Evolutionary conservation across 331 rosid species (phyloP).

Genomic region (Prunus yedoensis): DNA sequence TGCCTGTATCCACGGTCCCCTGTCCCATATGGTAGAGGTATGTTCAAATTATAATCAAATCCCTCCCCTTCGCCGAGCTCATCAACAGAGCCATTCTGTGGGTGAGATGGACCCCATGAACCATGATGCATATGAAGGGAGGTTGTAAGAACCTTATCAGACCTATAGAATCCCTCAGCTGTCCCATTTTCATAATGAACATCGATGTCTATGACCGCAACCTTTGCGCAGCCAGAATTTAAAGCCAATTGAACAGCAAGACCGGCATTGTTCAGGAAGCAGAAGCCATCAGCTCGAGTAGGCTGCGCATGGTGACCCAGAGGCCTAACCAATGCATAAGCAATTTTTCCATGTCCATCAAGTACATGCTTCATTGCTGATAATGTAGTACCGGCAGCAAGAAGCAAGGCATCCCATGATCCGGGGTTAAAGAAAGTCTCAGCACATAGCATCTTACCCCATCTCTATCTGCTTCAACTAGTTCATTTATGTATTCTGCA

Average conservation of each 20-base stretch:
- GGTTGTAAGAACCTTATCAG: no score
- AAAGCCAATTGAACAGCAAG: constrained; percentile 68
- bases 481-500: constrained; percentile 60
- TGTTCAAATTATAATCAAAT: no score
- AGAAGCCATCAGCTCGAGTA: constrained; percentile 83
- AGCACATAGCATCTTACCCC: constrained; percentile 65
- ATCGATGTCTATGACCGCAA: constrained; percentile 16
- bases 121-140: no score
- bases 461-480: constrained; percentile 65
- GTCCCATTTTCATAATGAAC: no score
- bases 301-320: constrained; percentile 87
- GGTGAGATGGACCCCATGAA: no score
- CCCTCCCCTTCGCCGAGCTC: no score
- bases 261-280: constrained; percentile 90
- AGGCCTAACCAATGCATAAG: constrained; percentile 91
- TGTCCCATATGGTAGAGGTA: constrained; percentile 38
- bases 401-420: constrained; percentile 84
- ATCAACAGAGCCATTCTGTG: no score
- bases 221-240: constrained; percentile 60
- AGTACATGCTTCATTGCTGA: constrained; percentile 81
- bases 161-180: no score
- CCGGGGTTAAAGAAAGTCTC: constrained; percentile 88
- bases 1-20: constrained; percentile 64
- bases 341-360: constrained; percentile 56
- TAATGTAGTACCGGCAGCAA: constrained; percentile 85